These are phyloP conservation scores for Cercospora citrullina DNA, from an alignment of 2,329 filamentous ascomycete species.

Conservation along the genomic window DNA sequence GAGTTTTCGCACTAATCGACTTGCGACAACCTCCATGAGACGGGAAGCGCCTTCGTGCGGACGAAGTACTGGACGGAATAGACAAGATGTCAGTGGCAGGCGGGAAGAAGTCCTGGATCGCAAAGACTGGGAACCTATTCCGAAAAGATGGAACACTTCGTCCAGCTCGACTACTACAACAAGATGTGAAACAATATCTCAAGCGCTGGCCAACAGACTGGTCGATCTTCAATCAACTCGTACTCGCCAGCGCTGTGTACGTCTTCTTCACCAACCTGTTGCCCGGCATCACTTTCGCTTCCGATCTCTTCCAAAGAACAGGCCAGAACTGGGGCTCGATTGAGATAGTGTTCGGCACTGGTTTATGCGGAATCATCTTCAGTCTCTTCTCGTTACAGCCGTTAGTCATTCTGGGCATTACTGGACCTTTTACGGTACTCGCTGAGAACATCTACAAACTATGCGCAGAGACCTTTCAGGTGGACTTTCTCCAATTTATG, in stretches of 20 bases:
- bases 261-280: slow-evolving; percentile 68
- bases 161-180: slow-evolving; percentile 38
- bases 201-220: slow-evolving; percentile 40
- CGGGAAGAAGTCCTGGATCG: not conserved
- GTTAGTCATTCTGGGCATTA: slow-evolving; percentile 65
- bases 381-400: slow-evolving; percentile 62
- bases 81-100: not conserved
- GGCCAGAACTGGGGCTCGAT: slow-evolving; percentile 66
- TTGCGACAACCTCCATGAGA: not conserved
- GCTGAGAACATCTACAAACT: slow-evolving; percentile 65
- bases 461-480: slow-evolving; percentile 57
- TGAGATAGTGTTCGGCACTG: slow-evolving; percentile 67
- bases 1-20: not conserved
- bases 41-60: not conserved
- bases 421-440: slow-evolving; percentile 66
- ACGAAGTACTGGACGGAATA: not conserved
- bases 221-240: slow-evolving; percentile 61
- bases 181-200: slow-evolving; percentile 36
- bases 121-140: not conserved
- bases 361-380: slow-evolving; percentile 64
- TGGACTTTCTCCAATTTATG: slow-evolving; percentile 66
- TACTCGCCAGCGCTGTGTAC: slow-evolving; percentile 64
- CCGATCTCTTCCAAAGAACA: slow-evolving; percentile 63
- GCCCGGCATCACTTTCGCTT: slow-evolving; percentile 67
- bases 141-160: slow-evolving; percentile 21